phyloP scores from a whole-genome alignment of 345 rosid genomes.

The Citrus trifoliata region DNA sequence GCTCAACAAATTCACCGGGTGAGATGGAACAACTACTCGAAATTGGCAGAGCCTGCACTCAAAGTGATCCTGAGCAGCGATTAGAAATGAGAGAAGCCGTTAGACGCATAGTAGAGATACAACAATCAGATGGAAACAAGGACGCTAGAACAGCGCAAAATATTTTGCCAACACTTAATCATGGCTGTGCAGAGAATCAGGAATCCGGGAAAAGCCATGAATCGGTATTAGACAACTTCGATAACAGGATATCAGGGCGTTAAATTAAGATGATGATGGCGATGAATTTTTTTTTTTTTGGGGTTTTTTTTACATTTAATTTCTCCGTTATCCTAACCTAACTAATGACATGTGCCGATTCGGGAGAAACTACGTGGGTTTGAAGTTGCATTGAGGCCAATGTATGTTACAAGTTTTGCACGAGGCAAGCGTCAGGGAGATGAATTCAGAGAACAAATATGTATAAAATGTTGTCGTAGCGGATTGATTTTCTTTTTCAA shows the following conservation, averaged over 20 bases:
- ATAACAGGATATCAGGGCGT: background rate
- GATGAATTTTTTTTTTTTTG: background rate
- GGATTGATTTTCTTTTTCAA: background rate
- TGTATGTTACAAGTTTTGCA: background rate
- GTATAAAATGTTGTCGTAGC: constrained; percentile 1
- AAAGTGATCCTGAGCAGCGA: constrained; percentile 41
- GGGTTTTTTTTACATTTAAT: background rate
- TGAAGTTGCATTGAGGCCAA: background rate
- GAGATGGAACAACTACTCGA: constrained; percentile 51
- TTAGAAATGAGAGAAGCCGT: constrained; percentile 54
- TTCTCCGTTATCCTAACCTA: constrained; percentile 3
- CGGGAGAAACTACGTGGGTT: background rate
- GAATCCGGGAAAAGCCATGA: background rate
- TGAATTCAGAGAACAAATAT: background rate
- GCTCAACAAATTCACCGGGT: constrained; percentile 16
- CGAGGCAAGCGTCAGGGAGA: background rate
- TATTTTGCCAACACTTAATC: constrained; percentile 17
- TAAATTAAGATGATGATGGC: background rate
- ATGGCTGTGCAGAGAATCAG: constrained; percentile 17
- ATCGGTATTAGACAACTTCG: background rate
- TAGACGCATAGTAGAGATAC: constrained; percentile 40
- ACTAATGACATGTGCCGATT: background rate
- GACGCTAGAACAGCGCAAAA: constrained; percentile 25
- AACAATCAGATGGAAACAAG: constrained; percentile 26
- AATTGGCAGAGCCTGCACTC: constrained; percentile 55